These are phyloP conservation scores for Grosmannia penicillata DNA, from an alignment of 2,329 filamentous ascomycete species.

Conservation along the genomic window DNA sequence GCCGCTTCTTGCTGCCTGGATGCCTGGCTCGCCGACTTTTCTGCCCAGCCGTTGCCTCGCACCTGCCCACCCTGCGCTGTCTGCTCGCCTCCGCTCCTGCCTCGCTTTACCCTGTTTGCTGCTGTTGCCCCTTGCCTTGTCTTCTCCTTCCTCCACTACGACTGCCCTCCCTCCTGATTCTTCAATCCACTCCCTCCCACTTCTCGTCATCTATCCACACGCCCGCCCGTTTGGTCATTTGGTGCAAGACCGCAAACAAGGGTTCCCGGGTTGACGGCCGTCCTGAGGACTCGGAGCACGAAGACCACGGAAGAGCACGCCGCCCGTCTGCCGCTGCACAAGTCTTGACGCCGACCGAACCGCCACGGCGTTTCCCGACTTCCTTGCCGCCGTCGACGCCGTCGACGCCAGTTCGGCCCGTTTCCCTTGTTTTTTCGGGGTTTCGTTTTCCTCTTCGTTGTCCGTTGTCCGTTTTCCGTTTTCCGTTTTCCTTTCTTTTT, in stretches of 20 bases:
- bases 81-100: slow-evolving; percentile 2
- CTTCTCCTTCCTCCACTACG: slow-evolving; percentile 9
- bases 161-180: slow-evolving; percentile 9
- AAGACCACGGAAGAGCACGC: too few relatives aligned
- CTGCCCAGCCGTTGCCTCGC: not conserved
- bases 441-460: not conserved
- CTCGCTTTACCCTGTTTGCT: slow-evolving; percentile 4
- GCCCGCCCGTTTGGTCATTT: slow-evolving; percentile 6
- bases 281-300: too few relatives aligned
- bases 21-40: slow-evolving; percentile 1
- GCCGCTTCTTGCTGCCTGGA: not conserved
- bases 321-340: too few relatives aligned
- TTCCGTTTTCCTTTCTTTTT: not conserved
- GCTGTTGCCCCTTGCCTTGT: slow-evolving; percentile 2
- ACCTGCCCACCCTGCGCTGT: not conserved
- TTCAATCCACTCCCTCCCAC: slow-evolving; percentile 11
- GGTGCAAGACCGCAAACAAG: slow-evolving; percentile 4
- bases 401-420: not conserved
- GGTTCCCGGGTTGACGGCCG: slow-evolving; percentile 2
- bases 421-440: not conserved
- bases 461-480: not conserved
- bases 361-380: not conserved
- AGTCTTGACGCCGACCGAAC: too few relatives aligned
- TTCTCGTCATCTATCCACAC: slow-evolving; percentile 11
- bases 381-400: not conserved